phyloP scores from a whole-genome alignment of 129 eudicot genomes.

The Flaveria trinervia region DNA sequence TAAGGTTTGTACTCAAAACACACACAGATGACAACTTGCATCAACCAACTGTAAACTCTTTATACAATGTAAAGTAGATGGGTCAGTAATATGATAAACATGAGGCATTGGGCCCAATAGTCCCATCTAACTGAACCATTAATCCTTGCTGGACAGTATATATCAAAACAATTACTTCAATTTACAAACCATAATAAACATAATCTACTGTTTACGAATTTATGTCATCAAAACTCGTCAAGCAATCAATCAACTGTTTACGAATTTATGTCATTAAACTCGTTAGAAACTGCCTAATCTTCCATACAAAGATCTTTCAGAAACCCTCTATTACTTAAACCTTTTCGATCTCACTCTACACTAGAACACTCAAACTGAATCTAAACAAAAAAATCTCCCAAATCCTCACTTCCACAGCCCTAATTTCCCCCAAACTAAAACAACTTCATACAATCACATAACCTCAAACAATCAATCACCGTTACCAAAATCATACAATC shows the following conservation, averaged over 20 bases:
- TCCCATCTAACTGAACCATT: conserved; percentile 5
- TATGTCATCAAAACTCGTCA: not conserved
- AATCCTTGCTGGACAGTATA: conserved; percentile 5
- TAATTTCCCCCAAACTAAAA: conserved; percentile 4
- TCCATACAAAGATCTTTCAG: not conserved
- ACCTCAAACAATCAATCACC: conserved; percentile 19
- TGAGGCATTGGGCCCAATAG: conserved; percentile 1
- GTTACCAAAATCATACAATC: not conserved
- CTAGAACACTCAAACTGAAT: not conserved
- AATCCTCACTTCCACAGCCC: conserved; percentile 24
- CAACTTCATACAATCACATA: not conserved
- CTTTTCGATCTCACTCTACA: not conserved
- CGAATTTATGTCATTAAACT: not conserved
- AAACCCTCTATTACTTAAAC: not conserved
- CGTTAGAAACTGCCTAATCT: not conserved
- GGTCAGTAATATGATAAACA: not conserved
- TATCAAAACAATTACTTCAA: conserved; percentile 8
- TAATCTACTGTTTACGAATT: not conserved
- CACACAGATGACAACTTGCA: conserved; percentile 20
- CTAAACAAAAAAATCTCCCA: not conserved
- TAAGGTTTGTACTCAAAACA: conserved; percentile 14
- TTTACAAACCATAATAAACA: conserved; percentile 1
- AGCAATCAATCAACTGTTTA: conserved; percentile 16
- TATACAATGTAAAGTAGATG: not conserved
- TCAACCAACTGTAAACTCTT: not conserved